These are phyloP conservation scores for Cavenderia fasciculata DNA, from an alignment of 78 protist genomes.

Conservation along the genomic window DNA sequence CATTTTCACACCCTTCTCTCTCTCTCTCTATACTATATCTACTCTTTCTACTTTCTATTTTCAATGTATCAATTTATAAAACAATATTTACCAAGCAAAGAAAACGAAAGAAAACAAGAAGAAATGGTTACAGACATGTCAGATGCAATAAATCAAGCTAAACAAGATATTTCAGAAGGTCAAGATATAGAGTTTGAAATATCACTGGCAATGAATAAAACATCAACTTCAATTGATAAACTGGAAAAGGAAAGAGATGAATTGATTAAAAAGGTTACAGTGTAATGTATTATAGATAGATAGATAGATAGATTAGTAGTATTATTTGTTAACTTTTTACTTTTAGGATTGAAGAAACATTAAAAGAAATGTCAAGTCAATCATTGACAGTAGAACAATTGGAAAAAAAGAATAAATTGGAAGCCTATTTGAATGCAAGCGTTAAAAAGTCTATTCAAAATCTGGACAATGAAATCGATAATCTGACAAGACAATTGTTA, in stretches of 20 bases:
- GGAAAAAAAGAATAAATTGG: background rate
- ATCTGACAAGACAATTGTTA: slow-evolving; percentile 1
- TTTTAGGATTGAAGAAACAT: slow-evolving; percentile 3
- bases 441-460: background rate
- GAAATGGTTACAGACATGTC: no score
- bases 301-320: background rate
- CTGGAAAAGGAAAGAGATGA: slow-evolving; percentile 1
- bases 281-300: background rate
- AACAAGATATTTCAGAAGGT: background rate
- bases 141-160: background rate
- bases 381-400: background rate
- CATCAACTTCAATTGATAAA: background rate
- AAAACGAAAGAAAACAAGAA: no score
- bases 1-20: no score
- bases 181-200: slow-evolving; percentile 20
- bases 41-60: no score
- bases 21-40: no score
- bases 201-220: slow-evolving; percentile 17
- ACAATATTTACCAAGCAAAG: no score
- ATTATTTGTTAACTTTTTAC: background rate
- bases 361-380: background rate
- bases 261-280: background rate
- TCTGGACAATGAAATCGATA: background rate
- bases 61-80: no score
- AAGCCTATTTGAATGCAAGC: background rate